Evolutionary conservation across 805 yeast genomes (phyloP).

Genomic region (Candida railenensis): DNA sequence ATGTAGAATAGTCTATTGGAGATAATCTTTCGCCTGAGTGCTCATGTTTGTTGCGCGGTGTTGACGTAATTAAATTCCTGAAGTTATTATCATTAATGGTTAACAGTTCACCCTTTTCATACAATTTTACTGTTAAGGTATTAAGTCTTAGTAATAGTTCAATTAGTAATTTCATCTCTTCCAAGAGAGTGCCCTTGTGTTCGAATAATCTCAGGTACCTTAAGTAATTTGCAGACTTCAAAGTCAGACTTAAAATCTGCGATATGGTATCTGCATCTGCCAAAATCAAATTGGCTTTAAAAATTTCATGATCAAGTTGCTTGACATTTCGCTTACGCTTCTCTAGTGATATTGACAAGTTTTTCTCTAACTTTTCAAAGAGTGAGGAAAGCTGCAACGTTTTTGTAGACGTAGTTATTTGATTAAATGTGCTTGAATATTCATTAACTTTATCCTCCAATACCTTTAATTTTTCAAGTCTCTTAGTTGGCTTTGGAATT

Average conservation of each 20-base stretch:
- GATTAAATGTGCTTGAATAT: conserved; percentile 8
- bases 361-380: conserved; percentile 10
- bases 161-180: conserved; percentile 13
- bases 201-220: conserved; percentile 8
- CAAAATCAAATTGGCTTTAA: conserved; percentile 5
- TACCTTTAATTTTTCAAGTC: conserved; percentile 1
- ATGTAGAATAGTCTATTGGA: background rate
- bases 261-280: conserved; percentile 1
- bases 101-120: background rate
- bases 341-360: conserved; percentile 7
- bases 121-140: conserved; percentile 1
- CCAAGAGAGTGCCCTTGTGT: conserved; percentile 12
- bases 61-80: background rate
- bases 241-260: background rate
- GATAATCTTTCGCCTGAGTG: background rate
- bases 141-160: conserved; percentile 12
- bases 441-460: conserved; percentile 10
- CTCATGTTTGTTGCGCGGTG: background rate
- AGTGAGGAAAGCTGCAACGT: conserved; percentile 5
- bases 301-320: conserved; percentile 10
- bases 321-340: conserved; percentile 11
- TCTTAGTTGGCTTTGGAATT: background rate
- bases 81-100: background rate
- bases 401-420: conserved; percentile 3
- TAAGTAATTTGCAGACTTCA: background rate